Conservation (phyloP, 129 eudicot genomes). For the Dittrichia graveolens region DNA sequence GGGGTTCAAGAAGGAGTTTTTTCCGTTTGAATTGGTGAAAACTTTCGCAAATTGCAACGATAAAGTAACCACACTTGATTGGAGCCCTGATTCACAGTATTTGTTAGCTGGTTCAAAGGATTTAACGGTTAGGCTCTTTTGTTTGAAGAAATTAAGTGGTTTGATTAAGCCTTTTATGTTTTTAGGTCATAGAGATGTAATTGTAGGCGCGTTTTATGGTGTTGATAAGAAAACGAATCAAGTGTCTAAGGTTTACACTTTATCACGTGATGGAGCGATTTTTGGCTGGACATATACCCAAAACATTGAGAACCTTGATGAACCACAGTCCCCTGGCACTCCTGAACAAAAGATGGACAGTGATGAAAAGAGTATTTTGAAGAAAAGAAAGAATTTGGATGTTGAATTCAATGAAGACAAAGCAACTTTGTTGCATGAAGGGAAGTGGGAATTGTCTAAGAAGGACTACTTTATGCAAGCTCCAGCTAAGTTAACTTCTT, state of each 20-base stretch:
- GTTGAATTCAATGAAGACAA: conserved; percentile 27
- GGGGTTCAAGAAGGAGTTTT: conserved; percentile 77
- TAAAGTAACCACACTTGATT: conserved; percentile 64
- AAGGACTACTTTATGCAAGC: conserved; percentile 82
- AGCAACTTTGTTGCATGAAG: conserved; percentile 47
- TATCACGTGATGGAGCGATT: conserved; percentile 85
- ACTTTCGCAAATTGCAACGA: conserved; percentile 79
- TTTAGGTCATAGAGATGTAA: conserved; percentile 80
- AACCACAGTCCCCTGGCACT: conserved; percentile 75
- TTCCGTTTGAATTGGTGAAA: conserved; percentile 72
- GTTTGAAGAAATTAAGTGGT: conserved; percentile 42
- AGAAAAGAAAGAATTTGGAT: conserved; percentile 62
- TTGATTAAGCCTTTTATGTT: conserved; percentile 65
- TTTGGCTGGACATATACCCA: conserved; percentile 55
- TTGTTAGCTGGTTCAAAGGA: conserved; percentile 80
- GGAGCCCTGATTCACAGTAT: conserved; percentile 70
- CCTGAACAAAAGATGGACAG: conserved; percentile 52
- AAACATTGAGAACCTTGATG: conserved; percentile 35
- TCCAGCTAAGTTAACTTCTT: conserved; percentile 67
- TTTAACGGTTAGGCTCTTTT: conserved; percentile 68
- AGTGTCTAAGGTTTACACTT: conserved; percentile 53
- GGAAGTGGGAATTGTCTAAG: conserved; percentile 75
- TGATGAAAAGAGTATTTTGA: conserved; percentile 26
- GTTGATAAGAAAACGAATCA: conserved; percentile 56
- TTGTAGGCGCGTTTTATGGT: conserved; percentile 76